A percentile compares a stretch with the other conserved stretches of the same genome.
These are phyloP conservation scores for Globisporangium emineosum DNA, from an alignment of 352 stramenopile species.

Conservation along the genomic window DNA sequence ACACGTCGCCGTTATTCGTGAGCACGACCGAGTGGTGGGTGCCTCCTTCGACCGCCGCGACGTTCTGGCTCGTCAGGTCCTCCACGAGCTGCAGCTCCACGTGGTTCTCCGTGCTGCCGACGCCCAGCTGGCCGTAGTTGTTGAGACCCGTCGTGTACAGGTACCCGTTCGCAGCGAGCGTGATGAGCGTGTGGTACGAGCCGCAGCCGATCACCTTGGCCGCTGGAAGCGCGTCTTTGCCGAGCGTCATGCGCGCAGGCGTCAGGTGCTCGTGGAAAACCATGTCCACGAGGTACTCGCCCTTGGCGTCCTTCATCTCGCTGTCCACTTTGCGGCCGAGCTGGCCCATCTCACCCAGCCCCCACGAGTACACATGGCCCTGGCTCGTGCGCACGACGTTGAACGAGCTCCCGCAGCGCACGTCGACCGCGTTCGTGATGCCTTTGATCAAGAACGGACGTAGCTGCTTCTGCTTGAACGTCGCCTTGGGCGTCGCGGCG, in stretches of 20 bases:
- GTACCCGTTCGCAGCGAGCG: slow-evolving; percentile 55
- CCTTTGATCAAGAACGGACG: slow-evolving; percentile 57
- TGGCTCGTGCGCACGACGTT: slow-evolving; percentile 87
- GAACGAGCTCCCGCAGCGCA: slow-evolving; percentile 82
- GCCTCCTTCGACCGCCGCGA: slow-evolving; percentile 83
- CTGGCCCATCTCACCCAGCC: slow-evolving; percentile 89
- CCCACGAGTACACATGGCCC: slow-evolving; percentile 90
- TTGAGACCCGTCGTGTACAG: slow-evolving; percentile 94
- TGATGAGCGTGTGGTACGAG: slow-evolving; percentile 86
- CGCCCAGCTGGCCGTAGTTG: slow-evolving; percentile 96
- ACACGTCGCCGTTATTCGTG: slow-evolving; percentile 85
- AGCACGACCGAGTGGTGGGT: slow-evolving; percentile 92
- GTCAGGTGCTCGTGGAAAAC: slow-evolving; percentile 83
- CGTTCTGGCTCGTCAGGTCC: slow-evolving; percentile 57
- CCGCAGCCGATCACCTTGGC: slow-evolving; percentile 86
- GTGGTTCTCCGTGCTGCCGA: slow-evolving; percentile 83
- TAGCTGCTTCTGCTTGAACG: slow-evolving; percentile 83
- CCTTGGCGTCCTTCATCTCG: slow-evolving; percentile 63
- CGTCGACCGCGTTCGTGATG: slow-evolving; percentile 63
- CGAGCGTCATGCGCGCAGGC: slow-evolving; percentile 63
- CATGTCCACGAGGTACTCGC: slow-evolving; percentile 73
- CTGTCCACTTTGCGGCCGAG: slow-evolving; percentile 56
- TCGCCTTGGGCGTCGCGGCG: slow-evolving; percentile 45
- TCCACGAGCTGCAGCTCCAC: slow-evolving; percentile 72
- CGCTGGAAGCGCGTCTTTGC: slow-evolving; percentile 37